phyloP scores from a whole-genome alignment of 177 flowering plant genomes.

The Tripterygium wilfordii region DNA sequence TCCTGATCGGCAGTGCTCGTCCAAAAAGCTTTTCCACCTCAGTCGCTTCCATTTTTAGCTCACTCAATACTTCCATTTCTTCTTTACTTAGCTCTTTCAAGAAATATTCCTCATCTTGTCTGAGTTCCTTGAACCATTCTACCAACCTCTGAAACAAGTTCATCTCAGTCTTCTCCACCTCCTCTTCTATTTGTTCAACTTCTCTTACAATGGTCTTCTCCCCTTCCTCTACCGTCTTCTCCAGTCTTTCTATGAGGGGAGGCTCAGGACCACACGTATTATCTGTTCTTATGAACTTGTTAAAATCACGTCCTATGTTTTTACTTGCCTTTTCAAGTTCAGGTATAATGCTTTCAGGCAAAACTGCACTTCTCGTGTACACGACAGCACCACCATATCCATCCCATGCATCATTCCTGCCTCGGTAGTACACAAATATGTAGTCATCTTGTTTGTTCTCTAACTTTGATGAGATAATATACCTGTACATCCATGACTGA shows the following conservation, averaged over 20 bases:
- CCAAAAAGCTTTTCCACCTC: constrained; percentile 86
- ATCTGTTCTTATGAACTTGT: constrained; percentile 65
- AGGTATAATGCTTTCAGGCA: constrained; percentile 80
- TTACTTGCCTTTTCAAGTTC: constrained; percentile 74
- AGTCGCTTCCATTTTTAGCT: constrained; percentile 78
- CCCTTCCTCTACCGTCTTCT: constrained; percentile 85
- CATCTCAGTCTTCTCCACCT: constrained; percentile 64
- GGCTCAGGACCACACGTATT: constrained; percentile 97
- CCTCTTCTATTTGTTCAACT: constrained; percentile 56
- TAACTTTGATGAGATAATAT: constrained; percentile 74
- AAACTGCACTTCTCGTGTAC: constrained; percentile 74
- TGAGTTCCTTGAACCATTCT: constrained; percentile 69
- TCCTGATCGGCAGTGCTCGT: constrained; percentile 66
- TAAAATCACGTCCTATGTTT: constrained; percentile 75
- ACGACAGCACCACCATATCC: constrained; percentile 93
- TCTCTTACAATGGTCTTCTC: constrained; percentile 67
- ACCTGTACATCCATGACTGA: too few relatives aligned
- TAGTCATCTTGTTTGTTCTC: constrained; percentile 77
- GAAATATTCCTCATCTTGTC: constrained; percentile 60
- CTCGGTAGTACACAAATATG: constrained; percentile 86
- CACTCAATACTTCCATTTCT: constrained; percentile 67
- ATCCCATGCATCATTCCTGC: constrained; percentile 98
- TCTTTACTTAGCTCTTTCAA: constrained; percentile 57
- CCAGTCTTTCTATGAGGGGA: constrained; percentile 81
- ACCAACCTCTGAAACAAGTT: constrained; percentile 53